Base-by-base conservation (phyloP, 2,329 filamentous ascomycete species). In the Ophiosphaerella herpotricha region DNA sequence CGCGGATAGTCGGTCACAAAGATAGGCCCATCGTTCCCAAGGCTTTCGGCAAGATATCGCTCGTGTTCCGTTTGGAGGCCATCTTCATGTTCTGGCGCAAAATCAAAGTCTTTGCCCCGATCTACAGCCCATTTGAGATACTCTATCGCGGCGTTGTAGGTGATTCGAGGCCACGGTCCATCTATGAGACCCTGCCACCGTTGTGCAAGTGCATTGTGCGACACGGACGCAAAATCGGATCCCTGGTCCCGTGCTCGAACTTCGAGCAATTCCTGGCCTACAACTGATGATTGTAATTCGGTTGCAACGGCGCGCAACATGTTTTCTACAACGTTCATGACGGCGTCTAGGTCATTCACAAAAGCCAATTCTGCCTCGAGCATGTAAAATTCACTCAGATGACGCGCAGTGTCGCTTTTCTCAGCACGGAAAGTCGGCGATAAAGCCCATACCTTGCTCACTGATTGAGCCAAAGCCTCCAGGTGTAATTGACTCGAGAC, bases 321-420 rank as follows among this genome's bases (percentile, higher is more conserved):
- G 46, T 86, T 79, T 72, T 97, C 91, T 2, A 91, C 83, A n/a
- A 93, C 73, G 48, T 86, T 79, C 82, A 96, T 94, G 61, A 99
- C 80, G 23, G 82, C 77, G 26, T 82, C 77, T 58, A 96, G 79
- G 56, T 85, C 77, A 39, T 89, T 80, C 36, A 87, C 83, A 70
- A 96, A 96, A 64, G 85, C 87, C 70, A 92, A 79, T 73, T 99
- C 94, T 13, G 87, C 92, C 74, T 99, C 94, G 2, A 99, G 83
- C 94, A 99, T 97, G 76, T 97, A 97, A 67, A 99, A 97, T 69
- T 99, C 94, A 77, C 91, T 96, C 54, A 99, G 79, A 74, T 99
- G 94, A 24, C 94, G 86, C 5, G 91, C 87, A 0, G 94, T 97
- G 67, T 97, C 92, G 74, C 91, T 97, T 55, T 71, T 72, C 36